Evolutionary conservation across 345 rosid species (phyloP).

Genomic region (Eutrema japonicum): DNA sequence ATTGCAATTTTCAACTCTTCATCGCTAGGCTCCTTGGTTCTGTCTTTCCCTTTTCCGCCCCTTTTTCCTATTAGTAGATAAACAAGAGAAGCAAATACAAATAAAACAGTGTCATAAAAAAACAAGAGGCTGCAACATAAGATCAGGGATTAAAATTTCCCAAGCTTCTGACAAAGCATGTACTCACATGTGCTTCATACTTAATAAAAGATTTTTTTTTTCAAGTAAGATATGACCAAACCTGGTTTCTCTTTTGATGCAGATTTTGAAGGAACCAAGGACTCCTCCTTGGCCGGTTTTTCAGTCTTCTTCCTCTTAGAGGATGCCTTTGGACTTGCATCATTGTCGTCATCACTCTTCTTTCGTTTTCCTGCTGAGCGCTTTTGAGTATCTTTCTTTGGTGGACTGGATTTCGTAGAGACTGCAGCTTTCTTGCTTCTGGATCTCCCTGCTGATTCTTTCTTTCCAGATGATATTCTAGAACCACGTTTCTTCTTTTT

Average conservation of each 20-base stretch:
- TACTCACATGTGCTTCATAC: constrained; percentile 5
- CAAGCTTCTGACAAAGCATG: constrained; percentile 21
- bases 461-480: constrained; percentile 51
- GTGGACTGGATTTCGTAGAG: constrained; percentile 53
- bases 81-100: constrained; percentile 19
- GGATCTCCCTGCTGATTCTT: constrained; percentile 59
- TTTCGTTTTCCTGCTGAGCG: constrained; percentile 51
- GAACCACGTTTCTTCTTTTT: constrained; percentile 58
- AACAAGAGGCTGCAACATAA: not conserved
- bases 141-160: not conserved
- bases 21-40: constrained; percentile 61
- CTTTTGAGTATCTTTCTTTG: constrained; percentile 56
- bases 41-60: constrained; percentile 63
- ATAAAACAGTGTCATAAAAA: constrained; percentile 5
- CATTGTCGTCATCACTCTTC: constrained; percentile 65
- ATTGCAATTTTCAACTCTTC: constrained; percentile 69
- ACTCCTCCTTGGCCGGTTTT: constrained; percentile 47
- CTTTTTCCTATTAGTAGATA: constrained; percentile 53
- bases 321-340: constrained; percentile 59
- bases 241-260: constrained; percentile 72
- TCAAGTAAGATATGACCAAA: constrained; percentile 24
- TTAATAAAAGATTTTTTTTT: not conserved
- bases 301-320: constrained; percentile 66
- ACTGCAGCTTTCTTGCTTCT: constrained; percentile 56
- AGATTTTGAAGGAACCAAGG: constrained; percentile 56